Base-by-base conservation (phyloP, 768 basidiomycete genomes). In the Psilocybe tampanensis region DNA sequence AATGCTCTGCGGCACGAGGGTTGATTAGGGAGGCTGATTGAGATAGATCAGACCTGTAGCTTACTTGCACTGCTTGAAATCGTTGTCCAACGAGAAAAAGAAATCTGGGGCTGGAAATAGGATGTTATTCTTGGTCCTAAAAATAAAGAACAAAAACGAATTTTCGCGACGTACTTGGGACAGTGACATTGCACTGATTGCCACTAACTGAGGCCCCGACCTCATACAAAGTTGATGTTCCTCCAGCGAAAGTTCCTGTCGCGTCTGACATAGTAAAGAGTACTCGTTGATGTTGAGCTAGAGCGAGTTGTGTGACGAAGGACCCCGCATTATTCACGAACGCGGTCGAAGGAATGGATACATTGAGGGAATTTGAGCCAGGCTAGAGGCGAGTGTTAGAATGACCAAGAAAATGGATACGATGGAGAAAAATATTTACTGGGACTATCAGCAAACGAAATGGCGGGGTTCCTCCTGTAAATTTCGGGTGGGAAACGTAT, bases 241-340 rank as follows among this genome's bases (percentile, higher is more conserved):
- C 68, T 17, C 69, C 69, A 19, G 69, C 59, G 13, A 66, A 65
- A 32, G 60, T 52, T 9, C 66, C 70, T 5, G 64, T 65, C 8
- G 69, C 65, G 39, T 72, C 70, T 8, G 66, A 68, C 65, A 72
- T 68, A 44, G 62, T 56, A 29, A 72, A 61, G 50, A 69, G 44
- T 13, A 69, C 51, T 12, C 47, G 51, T 22, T 59, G 23, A n/a
- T 52, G 47, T 29, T 58, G 51, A 7, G 33, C 1, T 15, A 69
- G 52, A 2, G 49, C n/a, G 2, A 69, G 47, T 19, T 44, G 56
- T 11, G 64, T 61, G 8, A 61, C 56, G 47, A 66, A 69, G 12
- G 50, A 47, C 12, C 70, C 69, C 6, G 55, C 36, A 19, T 60
- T 52, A 18, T 49, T 52, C 23, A 60, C 42, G 49, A 62, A 69